These are phyloP conservation scores for Phaeosphaeria sp. DNA, from an alignment of 2,329 filamentous ascomycete species.

Conservation along the genomic window DNA sequence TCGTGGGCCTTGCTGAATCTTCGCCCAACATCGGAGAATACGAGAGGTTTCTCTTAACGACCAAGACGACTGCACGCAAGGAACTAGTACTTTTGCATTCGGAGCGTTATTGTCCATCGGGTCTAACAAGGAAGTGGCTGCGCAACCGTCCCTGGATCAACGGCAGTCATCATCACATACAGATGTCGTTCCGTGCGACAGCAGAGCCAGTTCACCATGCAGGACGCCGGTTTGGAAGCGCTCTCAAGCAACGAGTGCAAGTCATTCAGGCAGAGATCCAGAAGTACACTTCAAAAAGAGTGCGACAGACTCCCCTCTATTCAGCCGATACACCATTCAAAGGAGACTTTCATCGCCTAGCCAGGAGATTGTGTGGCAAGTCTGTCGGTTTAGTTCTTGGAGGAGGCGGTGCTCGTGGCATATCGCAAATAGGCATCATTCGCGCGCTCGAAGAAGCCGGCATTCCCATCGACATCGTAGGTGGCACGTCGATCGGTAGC, in stretches of 20 bases:
- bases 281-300: constrained; percentile 93
- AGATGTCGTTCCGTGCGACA: constrained; percentile 86
- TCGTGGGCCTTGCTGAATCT: constrained; percentile 89
- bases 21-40: constrained; percentile 94
- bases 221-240: constrained; percentile 79
- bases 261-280: constrained; percentile 96
- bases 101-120: constrained; percentile 84
- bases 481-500: constrained; percentile 93
- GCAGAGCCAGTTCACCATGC: constrained; percentile 77
- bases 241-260: constrained; percentile 90
- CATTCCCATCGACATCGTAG: constrained; percentile 93
- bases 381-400: constrained; percentile 93
- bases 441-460: constrained; percentile 94
- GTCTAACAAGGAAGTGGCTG: constrained; percentile 87
- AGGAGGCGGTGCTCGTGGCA: constrained; percentile 89
- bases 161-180: constrained; percentile 94
- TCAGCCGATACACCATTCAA: constrained; percentile 92
- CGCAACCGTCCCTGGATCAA: constrained; percentile 95
- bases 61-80: constrained; percentile 95
- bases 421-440: constrained; percentile 93
- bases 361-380: constrained; percentile 87
- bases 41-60: constrained; percentile 92
- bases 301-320: constrained; percentile 88
- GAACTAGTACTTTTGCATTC: constrained; percentile 88
- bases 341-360: constrained; percentile 93